These are phyloP conservation scores for Omphalea diandra DNA, from an alignment of 441 rosid genomes.

Conservation along the genomic window DNA sequence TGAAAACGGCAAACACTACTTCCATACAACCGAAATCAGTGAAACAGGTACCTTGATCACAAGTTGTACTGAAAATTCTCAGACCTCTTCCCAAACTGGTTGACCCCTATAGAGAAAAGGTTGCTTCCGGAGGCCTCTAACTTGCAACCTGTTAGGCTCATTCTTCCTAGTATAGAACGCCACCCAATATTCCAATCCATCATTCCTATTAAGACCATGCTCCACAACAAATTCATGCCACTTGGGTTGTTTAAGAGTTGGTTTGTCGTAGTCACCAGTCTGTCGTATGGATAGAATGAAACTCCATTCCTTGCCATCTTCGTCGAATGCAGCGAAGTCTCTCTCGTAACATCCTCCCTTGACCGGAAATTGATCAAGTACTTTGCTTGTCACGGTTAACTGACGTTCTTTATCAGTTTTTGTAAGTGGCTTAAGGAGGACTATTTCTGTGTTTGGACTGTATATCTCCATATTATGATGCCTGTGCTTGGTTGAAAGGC, in stretches of 20 bases:
- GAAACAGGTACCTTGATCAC: too few relatives aligned
- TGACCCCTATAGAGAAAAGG: neutral
- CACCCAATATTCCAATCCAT: neutral
- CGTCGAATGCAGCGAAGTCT: neutral
- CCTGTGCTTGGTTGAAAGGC: too few relatives aligned
- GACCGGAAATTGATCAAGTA: neutral
- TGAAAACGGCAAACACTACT: too few relatives aligned
- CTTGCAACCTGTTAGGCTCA: neutral
- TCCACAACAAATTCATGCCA: neutral
- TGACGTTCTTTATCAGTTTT: too few relatives aligned
- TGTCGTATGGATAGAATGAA: neutral
- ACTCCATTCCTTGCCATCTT: neutral
- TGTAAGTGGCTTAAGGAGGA: too few relatives aligned
- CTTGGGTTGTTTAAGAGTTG: neutral
- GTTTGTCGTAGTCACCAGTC: neutral
- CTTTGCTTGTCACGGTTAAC: too few relatives aligned
- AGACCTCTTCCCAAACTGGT: neutral
- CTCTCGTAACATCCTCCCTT: neutral
- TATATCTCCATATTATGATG: too few relatives aligned
- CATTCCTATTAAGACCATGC: neutral
- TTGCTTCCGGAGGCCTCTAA: neutral
- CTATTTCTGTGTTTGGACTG: too few relatives aligned
- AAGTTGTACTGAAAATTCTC: too few relatives aligned
- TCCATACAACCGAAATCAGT: too few relatives aligned
- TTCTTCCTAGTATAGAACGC: neutral